Evolutionary conservation across 768 basidiomycete species (phyloP), one percentile per base, ranked within the genome.

Genomic region (Podaxis sp.): DNA sequence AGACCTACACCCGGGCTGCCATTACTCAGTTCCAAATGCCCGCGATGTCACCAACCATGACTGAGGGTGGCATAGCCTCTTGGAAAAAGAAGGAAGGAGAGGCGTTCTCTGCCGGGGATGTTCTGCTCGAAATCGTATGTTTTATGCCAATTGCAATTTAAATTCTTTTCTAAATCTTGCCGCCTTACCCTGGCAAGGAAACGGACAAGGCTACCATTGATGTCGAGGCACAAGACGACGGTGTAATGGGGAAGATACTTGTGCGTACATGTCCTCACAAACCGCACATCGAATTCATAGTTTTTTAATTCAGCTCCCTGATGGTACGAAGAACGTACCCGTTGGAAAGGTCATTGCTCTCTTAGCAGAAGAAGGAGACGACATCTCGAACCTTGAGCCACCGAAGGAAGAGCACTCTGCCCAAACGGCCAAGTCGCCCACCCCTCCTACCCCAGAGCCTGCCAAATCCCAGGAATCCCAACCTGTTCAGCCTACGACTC

Each of bases 181-280:
- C 18, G 47, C 52, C 40, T 44, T 25, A 40, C 37, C 23, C 47
- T 37, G 44, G 59, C 60, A 73, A 94, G 92, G 92, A 94, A 81
- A 94, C 92, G 46, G 92, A 94, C 80, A 93, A 93, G 74, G 91
- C 96, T 14, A 95, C 94, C 1, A 97, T 98, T 69, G 97, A 99
- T 72, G 96, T 99, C 5, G 97, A 99, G 75, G 95, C 97, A 13
- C 95, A 95, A 74, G 96, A 98, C 32, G 95, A 98, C 68, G 97
- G 97, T 64, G 74, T 98, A 14, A 75, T 99, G 70, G 95, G 90
- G 58, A 98, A 93, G 79, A 96, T 98, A 64, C 66, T 99, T 68
- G 95, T 95, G 68, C 76, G 35, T 42, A 44, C 28, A 21, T 42
- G 21, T 27, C 50, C 18, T 35, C 4, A 40, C 44, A 18, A 11